Evolutionary conservation across 1,284 basidiomycete genomes (phyloP).

Genomic region (Chalciporus sp.): DNA sequence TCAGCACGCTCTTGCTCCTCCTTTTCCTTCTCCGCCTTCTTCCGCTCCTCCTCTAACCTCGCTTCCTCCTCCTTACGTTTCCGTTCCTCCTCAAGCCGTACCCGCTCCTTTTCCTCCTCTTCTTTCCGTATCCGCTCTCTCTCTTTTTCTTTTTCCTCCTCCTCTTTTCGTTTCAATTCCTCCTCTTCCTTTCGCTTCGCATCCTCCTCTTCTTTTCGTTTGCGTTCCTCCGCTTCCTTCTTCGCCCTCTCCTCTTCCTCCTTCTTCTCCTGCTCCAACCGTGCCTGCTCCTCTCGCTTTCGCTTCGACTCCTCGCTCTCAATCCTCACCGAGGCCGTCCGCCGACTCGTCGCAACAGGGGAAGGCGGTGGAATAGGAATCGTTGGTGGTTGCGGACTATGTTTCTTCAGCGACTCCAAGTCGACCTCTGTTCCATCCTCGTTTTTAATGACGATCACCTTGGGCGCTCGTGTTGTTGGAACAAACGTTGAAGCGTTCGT

Average conservation of each 20-base stretch:
- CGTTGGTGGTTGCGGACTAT: constrained; percentile 43
- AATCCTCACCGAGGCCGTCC: constrained; percentile 46
- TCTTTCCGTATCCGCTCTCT: constrained; percentile 30
- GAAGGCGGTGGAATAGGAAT: constrained; percentile 46
- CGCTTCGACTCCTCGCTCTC: constrained; percentile 60
- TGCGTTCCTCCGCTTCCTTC: constrained; percentile 38
- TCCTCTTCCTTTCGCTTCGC: constrained; percentile 34
- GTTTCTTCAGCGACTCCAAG: constrained; percentile 53
- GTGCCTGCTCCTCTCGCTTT: constrained; percentile 55
- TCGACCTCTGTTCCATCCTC: constrained; percentile 62
- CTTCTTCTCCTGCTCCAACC: constrained; percentile 43
- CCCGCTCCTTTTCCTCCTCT: constrained; percentile 32
- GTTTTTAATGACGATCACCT: constrained; percentile 43
- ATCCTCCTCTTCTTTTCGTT: constrained; percentile 41
- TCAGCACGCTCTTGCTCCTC: constrained; percentile 34
- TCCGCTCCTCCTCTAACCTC: constrained; percentile 40
- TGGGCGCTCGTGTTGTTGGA: constrained; percentile 39
- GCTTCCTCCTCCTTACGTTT: constrained; percentile 40
- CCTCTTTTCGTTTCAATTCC: constrained; percentile 29
- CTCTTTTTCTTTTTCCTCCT: constrained; percentile 37
- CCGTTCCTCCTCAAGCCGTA: constrained; percentile 35
- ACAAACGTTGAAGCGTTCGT: constrained; percentile 66
- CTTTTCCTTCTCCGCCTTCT: constrained; percentile 30
- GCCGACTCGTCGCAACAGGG: constrained; percentile 37
- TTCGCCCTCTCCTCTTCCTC: constrained; percentile 38